A percentile compares a stretch with the other conserved stretches of the same genome.
Evolutionary conservation across 345 rosid species (phyloP).

Genomic region (Abelmoschus esculentus): DNA sequence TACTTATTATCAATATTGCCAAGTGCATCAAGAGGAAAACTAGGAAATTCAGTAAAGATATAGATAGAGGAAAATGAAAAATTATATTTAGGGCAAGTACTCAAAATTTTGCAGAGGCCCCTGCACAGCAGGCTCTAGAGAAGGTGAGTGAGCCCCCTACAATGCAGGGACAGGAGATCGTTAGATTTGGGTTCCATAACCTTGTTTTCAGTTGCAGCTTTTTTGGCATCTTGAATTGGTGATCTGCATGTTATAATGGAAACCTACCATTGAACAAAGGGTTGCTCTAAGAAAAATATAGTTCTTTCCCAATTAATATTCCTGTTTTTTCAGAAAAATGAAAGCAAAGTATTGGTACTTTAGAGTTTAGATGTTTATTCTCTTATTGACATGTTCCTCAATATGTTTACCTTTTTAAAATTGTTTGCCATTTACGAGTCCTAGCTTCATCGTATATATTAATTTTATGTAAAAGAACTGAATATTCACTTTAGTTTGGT

Average conservation of each 20-base stretch:
- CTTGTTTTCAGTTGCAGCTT: not conserved
- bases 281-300: not conserved
- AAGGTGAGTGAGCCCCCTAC: not conserved
- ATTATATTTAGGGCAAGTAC: not conserved
- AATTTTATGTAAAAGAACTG: not conserved
- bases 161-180: not conserved
- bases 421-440: not conserved
- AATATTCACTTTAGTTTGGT: slow-evolving; percentile 19
- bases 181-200: not conserved
- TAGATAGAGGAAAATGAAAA: not conserved
- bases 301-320: not conserved
- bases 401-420: not conserved
- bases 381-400: not conserved
- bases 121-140: not conserved
- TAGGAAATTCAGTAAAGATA: not conserved
- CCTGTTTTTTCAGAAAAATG: not conserved
- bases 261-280: not conserved
- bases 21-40: not conserved
- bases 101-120: not conserved
- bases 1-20: not conserved
- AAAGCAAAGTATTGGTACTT: not conserved
- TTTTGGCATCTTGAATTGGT: not conserved
- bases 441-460: not conserved
- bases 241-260: not conserved
- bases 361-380: not conserved